Conservation (phyloP, 176 grass and related monocot species). For the Poa annua region DNA sequence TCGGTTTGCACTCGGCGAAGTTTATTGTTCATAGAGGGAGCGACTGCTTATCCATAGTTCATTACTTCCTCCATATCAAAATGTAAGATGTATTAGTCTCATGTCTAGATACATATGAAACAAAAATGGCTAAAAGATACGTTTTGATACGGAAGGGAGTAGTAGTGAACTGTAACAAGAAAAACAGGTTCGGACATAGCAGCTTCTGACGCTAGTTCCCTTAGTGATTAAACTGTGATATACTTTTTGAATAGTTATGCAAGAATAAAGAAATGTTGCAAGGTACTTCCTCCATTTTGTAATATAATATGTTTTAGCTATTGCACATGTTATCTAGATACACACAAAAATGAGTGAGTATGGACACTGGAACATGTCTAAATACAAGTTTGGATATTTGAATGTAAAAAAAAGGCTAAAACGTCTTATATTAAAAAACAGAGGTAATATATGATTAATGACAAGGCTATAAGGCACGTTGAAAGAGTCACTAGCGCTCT, state of each 20-base stretch:
- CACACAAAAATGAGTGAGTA: too few species aligned
- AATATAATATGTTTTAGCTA: too few species aligned
- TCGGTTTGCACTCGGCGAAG: background rate
- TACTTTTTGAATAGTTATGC: background rate
- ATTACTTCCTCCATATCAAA: too few species aligned
- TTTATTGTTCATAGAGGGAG: background rate
- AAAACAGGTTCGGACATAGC: background rate
- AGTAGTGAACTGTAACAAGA: slow-evolving; percentile 11
- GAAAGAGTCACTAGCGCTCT: background rate
- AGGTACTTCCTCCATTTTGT: background rate
- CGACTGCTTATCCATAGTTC: background rate
- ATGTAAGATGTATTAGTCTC: too few species aligned
- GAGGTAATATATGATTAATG: background rate
- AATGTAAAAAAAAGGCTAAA: too few species aligned
- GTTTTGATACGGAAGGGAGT: too few species aligned
- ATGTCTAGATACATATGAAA: too few species aligned
- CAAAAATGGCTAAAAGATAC: too few species aligned
- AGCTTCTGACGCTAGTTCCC: background rate
- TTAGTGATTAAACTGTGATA: background rate
- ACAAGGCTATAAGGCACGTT: background rate
- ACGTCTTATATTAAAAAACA: too few species aligned
- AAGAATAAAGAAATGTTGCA: background rate
- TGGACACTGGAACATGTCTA: too few species aligned
- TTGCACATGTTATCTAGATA: too few species aligned
- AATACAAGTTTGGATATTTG: too few species aligned